phyloP scores from a whole-genome alignment of 2,329 filamentous ascomycete species.

The Aphanocladium album region DNA sequence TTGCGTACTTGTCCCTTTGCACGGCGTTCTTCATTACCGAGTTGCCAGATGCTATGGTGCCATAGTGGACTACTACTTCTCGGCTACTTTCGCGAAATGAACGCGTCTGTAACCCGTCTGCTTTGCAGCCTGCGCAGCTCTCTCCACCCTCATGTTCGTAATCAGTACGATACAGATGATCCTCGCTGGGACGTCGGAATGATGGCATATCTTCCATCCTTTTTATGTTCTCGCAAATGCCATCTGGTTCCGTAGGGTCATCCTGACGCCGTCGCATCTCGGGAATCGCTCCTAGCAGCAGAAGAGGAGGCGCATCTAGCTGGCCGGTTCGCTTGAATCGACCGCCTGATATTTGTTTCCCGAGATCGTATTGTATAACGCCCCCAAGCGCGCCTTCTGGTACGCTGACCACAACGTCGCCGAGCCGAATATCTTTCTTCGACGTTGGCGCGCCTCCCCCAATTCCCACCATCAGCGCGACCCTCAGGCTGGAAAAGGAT shows the following conservation, averaged over 20 bases:
- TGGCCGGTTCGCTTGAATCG: background rate
- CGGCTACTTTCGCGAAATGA: background rate
- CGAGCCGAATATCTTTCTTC: background rate
- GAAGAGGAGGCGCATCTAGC: background rate
- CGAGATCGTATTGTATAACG: conserved; percentile 13
- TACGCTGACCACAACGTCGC: background rate
- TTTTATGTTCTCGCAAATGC: background rate
- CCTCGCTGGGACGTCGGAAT: background rate
- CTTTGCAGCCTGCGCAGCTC: background rate
- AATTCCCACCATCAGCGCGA: background rate
- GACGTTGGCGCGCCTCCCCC: background rate
- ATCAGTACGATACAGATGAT: background rate
- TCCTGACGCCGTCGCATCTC: background rate
- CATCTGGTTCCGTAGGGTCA: background rate
- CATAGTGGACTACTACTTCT: conserved; percentile 7
- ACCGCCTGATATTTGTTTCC: background rate
- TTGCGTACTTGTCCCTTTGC: background rate
- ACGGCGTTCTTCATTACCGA: background rate
- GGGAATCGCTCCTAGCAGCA: background rate
- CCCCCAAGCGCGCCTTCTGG: background rate
- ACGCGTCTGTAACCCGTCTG: background rate
- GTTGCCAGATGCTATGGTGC: conserved; percentile 2
- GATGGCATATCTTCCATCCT: background rate
- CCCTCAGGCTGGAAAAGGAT: background rate
- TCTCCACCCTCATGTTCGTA: background rate